phyloP scores from a whole-genome alignment of 176 grass and related monocot genomes.

The Triticum aestivum region IWGSC_CS_RefSeq_v2.1 NC_057808.1:387244757-387245256 shows the following conservation, averaged over 20 bases:
- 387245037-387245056: not conserved
- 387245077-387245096: not conserved
- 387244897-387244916: conserved; percentile 1
- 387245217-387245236: not conserved
- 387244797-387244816: conserved; percentile 5
- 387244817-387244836: conserved; percentile 16
- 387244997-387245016: not conserved
- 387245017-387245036: not conserved
- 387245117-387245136: not conserved
- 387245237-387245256: conserved; percentile 19
- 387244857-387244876: not conserved
- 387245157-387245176: not conserved
- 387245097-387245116: conserved; percentile 21
- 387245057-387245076: not conserved
- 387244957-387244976: not conserved
- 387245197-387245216: not conserved
- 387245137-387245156: not conserved
- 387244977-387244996: not conserved
- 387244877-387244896: not conserved
- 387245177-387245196: not conserved
- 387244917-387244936: conserved; percentile 7
- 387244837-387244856: conserved; percentile 14
- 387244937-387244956: not conserved
- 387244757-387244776: conserved; percentile 13
- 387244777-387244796: not conserved